Percentiles rank a stretch among this genome's conserved stretches.
phyloP scores from a whole-genome alignment of 1,284 basidiomycete genomes.

The Austroboletus niveus region DNA sequence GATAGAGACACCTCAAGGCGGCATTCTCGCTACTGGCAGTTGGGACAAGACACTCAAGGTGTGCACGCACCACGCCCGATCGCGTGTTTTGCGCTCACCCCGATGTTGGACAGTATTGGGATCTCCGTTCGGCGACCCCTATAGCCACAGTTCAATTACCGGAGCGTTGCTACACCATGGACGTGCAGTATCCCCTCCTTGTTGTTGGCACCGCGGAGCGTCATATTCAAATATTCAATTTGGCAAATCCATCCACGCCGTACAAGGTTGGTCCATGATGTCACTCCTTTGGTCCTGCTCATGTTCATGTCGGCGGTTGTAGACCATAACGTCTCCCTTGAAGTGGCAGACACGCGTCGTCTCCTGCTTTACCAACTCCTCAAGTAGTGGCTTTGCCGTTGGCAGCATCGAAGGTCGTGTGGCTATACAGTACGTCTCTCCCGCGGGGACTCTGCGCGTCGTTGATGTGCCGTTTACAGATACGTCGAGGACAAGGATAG shows the following conservation, averaged over 20 bases:
- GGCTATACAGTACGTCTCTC: slow-evolving; percentile 80
- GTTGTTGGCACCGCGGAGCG: slow-evolving; percentile 95
- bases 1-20: slow-evolving; percentile 63
- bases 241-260: slow-evolving; percentile 73
- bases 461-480: slow-evolving; percentile 38
- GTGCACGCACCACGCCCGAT: slow-evolving; percentile 9
- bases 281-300: neutral
- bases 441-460: neutral
- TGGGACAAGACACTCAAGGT: slow-evolving; percentile 90
- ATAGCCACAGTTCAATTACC: slow-evolving; percentile 79
- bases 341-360: slow-evolving; percentile 95
- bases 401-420: slow-evolving; percentile 96
- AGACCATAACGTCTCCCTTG: slow-evolving; percentile 81
- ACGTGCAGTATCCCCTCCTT: slow-evolving; percentile 82
- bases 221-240: slow-evolving; percentile 86
- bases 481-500: slow-evolving; percentile 80
- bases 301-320: slow-evolving; percentile 6
- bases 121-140: slow-evolving; percentile 71
- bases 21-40: slow-evolving; percentile 79
- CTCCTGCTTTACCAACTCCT: slow-evolving; percentile 74
- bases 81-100: neutral
- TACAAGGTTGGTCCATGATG: slow-evolving; percentile 56
- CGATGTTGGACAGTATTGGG: slow-evolving; percentile 75
- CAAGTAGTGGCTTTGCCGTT: slow-evolving; percentile 81
- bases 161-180: slow-evolving; percentile 88